Percentiles rank a stretch among this genome's conserved stretches.
phyloP scores from a whole-genome alignment of 2,329 filamentous ascomycete species.

The Diaporthe australafricana region DNA sequence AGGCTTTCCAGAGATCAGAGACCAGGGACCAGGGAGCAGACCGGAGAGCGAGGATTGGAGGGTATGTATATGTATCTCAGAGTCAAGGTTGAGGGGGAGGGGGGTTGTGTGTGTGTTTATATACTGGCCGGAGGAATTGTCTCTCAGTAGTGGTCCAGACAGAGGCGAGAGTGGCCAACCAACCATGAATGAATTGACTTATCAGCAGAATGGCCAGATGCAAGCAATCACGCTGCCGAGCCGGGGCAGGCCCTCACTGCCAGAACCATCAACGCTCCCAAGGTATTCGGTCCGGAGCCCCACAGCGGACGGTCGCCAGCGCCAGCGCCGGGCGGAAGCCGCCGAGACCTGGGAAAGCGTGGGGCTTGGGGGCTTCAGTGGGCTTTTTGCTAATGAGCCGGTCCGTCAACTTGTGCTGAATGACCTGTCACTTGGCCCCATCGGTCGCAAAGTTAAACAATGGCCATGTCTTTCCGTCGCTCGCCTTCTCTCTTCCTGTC shows the following conservation, averaged over 20 bases:
- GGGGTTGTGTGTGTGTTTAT: neutral
- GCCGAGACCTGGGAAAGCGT: slow-evolving; percentile 19
- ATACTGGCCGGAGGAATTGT: neutral
- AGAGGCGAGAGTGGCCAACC: neutral
- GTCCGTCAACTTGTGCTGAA: neutral
- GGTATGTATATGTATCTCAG: neutral
- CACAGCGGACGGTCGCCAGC: slow-evolving; percentile 32
- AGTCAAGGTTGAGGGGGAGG: neutral
- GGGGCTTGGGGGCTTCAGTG: neutral
- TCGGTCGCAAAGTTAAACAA: too few species aligned
- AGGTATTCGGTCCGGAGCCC: slow-evolving; percentile 20
- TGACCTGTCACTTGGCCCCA: slow-evolving; percentile 16
- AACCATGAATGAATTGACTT: neutral
- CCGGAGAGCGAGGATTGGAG: neutral
- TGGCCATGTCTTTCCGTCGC: neutral
- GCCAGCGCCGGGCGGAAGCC: slow-evolving; percentile 31
- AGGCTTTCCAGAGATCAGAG: neutral
- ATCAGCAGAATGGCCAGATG: slow-evolving; percentile 13
- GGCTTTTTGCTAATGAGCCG: neutral
- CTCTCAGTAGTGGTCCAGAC: neutral
- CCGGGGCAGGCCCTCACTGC: slow-evolving; percentile 10
- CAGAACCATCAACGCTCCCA: slow-evolving; percentile 1
- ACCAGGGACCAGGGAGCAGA: neutral
- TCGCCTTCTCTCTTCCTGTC: neutral
- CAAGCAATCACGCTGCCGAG: slow-evolving; percentile 20